Conservation (phyloP, 1,284 basidiomycete genomes). For the Acaromyces ingoldii region DNA sequence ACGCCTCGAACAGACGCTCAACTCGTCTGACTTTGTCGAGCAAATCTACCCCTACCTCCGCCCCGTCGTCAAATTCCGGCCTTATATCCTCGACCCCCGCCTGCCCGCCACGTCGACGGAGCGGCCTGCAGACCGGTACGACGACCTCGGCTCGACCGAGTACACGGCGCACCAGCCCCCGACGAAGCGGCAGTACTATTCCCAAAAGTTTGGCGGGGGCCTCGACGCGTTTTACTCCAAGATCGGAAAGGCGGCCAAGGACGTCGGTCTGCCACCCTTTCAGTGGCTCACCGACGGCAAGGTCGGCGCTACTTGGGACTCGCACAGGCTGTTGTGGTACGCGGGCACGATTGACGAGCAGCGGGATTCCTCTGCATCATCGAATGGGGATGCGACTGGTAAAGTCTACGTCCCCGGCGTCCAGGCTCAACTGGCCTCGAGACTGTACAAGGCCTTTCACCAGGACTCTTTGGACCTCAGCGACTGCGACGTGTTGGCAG, state of each 20-base stretch:
- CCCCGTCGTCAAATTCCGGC: slow-evolving; percentile 21
- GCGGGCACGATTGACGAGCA: slow-evolving; percentile 21
- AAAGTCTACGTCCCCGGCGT: slow-evolving; percentile 1
- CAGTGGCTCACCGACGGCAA: slow-evolving; percentile 24
- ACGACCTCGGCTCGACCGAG: slow-evolving; percentile 21
- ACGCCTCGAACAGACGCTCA: slow-evolving; percentile 21
- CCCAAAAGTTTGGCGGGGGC: slow-evolving; percentile 11
- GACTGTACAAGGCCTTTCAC: slow-evolving; percentile 6
- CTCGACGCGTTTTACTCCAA: slow-evolving; percentile 29
- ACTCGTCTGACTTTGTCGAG: slow-evolving; percentile 21
- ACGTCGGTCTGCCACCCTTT: slow-evolving; percentile 20
- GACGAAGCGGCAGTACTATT: slow-evolving; percentile 27
- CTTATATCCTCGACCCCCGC: slow-evolving; percentile 30
- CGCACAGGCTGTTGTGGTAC: slow-evolving; percentile 23
- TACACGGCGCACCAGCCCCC: slow-evolving; percentile 23
- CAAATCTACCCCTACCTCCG: slow-evolving; percentile 24
- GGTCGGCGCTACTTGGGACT: slow-evolving; percentile 31
- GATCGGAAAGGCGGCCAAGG: slow-evolving; percentile 18
- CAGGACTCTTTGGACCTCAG: background rate
- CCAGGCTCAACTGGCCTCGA: background rate
- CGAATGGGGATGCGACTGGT: background rate
- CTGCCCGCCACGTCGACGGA: slow-evolving; percentile 19
- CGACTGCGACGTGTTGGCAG: background rate
- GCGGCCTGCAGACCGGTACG: slow-evolving; percentile 24
- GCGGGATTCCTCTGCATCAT: background rate